Evolutionary conservation across 768 basidiomycete genomes (phyloP).

Genomic region (Mycena albidolilacea): DNA sequence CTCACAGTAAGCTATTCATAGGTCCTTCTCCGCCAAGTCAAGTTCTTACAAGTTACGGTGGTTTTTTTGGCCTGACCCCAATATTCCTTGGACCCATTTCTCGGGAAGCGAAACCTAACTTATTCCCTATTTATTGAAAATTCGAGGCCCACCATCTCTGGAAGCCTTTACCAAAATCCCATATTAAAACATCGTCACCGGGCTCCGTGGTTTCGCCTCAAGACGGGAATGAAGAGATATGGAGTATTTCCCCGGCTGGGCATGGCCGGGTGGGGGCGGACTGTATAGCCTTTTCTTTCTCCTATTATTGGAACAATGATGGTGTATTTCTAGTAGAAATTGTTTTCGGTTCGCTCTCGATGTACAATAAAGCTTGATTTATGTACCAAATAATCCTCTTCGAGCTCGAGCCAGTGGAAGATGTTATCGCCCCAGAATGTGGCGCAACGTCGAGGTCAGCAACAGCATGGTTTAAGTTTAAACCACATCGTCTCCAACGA

Average conservation of each 20-base stretch:
- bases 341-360: too few species aligned
- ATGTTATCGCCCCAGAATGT: too few species aligned
- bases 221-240: background rate
- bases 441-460: too few species aligned
- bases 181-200: background rate
- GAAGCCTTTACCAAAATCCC: background rate
- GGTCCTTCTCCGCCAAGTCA: conserved; percentile 5
- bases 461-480: too few species aligned
- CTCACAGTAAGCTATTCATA: background rate
- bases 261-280: conserved; percentile 18
- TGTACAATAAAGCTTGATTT: too few species aligned
- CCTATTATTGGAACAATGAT: too few species aligned
- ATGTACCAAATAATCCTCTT: too few species aligned
- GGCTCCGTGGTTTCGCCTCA: background rate
- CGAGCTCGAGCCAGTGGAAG: too few species aligned
- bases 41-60: conserved; percentile 12
- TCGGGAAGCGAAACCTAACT: conserved; percentile 1
- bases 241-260: conserved; percentile 12
- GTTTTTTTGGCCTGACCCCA: conserved; percentile 35
- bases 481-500: too few species aligned
- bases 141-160: background rate
- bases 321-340: too few species aligned
- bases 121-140: conserved; percentile 20
- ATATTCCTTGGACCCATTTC: background rate
- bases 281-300: background rate